Conservation (phyloP, 495 filamentous ascomycete species). For the Podospora tetraspora region DNA sequence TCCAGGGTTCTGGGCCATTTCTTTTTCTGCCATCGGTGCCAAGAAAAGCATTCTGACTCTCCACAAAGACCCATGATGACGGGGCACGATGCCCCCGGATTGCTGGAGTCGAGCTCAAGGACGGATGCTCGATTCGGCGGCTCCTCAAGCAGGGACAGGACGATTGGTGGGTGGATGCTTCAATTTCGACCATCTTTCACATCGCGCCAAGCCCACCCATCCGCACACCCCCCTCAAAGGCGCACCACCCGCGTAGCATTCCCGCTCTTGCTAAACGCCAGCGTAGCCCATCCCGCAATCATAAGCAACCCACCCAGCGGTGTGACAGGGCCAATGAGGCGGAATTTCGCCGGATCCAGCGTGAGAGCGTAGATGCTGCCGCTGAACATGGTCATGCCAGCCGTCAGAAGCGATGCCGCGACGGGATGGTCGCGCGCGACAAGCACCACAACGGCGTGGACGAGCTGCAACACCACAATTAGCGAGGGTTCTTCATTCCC, state of each 20-base stretch:
- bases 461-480: conserved; percentile 35
- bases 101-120: too few species aligned
- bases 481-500: conserved; percentile 3
- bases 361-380: conserved; percentile 56
- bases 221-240: background rate
- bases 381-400: conserved; percentile 54
- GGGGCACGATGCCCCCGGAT: too few species aligned
- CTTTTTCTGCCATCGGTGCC: too few species aligned
- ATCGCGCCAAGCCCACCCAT: background rate
- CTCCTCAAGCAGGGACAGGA: background rate
- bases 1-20: too few species aligned
- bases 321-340: conserved; percentile 53
- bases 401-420: conserved; percentile 37
- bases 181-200: background rate
- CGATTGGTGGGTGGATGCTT: background rate
- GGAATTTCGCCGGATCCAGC: conserved; percentile 51
- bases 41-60: too few species aligned
- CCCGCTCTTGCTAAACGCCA: conserved; percentile 21
- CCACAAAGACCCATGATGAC: too few species aligned
- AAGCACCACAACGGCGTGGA: conserved; percentile 54
- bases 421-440: conserved; percentile 38
- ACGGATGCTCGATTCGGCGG: too few species aligned
- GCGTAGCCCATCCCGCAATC: conserved; percentile 49
- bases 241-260: background rate
- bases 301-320: conserved; percentile 55